A percentile compares a stretch with the other conserved stretches of the same genome.
These are phyloP conservation scores for Pestalotiopsis sp. DNA, from an alignment of 2,329 filamentous ascomycete genomes.

Conservation along the genomic window DNA sequence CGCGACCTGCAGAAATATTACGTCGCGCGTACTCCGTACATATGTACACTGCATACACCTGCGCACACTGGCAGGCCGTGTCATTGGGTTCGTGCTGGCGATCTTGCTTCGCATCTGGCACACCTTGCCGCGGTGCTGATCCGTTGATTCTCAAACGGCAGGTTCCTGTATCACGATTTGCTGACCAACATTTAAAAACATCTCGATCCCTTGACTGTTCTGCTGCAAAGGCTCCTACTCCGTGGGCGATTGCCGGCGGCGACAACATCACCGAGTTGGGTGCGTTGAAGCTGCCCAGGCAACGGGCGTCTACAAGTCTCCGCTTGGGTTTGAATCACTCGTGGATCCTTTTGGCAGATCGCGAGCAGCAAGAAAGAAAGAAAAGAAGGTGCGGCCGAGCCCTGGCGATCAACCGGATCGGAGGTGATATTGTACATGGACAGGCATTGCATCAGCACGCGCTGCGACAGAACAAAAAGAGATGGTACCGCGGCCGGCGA, in stretches of 20 bases:
- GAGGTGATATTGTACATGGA: not conserved
- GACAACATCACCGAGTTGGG: not conserved
- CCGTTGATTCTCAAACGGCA: not conserved
- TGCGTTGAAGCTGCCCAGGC: not conserved
- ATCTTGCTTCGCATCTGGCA: not conserved
- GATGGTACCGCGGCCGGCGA: not conserved
- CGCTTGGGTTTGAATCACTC: not conserved
- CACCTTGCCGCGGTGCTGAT: not conserved
- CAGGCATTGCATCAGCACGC: not conserved
- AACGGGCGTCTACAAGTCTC: not conserved
- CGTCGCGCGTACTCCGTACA: not conserved
- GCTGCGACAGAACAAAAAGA: not conserved
- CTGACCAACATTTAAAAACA: not conserved
- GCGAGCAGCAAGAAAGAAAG: not conserved
- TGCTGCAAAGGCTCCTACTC: not conserved
- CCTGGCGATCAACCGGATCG: not conserved
- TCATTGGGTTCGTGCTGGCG: not conserved
- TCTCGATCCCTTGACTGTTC: not conserved
- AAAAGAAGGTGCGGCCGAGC: not conserved
- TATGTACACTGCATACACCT: not conserved
- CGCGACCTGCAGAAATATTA: not conserved
- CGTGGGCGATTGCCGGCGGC: not conserved
- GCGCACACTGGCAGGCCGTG: not conserved
- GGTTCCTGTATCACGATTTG: not conserved
- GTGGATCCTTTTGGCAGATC: not conserved